Evolutionary conservation across 169 alveolate species (phyloP).

Genomic region (Plasmodium coatneyi): DNA sequence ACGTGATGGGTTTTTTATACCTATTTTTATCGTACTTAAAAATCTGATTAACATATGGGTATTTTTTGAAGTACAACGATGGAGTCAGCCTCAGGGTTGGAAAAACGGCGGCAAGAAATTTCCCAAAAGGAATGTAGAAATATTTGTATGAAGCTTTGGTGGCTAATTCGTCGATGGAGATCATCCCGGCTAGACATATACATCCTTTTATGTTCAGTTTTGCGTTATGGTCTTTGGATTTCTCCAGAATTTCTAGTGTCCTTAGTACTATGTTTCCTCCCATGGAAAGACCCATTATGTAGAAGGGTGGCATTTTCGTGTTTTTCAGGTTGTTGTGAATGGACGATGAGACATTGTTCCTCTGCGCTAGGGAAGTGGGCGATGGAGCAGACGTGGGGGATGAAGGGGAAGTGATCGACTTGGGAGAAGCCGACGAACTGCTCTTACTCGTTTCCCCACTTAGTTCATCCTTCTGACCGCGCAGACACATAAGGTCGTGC

Average conservation of each 20-base stretch:
- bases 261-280: slow-evolving; percentile 83
- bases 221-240: slow-evolving; percentile 33
- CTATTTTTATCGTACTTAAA: slow-evolving; percentile 64
- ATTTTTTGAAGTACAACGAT: slow-evolving; percentile 7
- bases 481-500: slow-evolving; percentile 17
- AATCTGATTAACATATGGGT: background rate
- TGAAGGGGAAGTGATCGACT: background rate
- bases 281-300: slow-evolving; percentile 82
- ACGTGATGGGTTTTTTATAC: slow-evolving; percentile 32
- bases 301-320: slow-evolving; percentile 57
- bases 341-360: background rate
- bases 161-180: slow-evolving; percentile 69
- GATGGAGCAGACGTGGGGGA: background rate
- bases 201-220: slow-evolving; percentile 77
- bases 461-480: slow-evolving; percentile 1
- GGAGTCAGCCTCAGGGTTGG: slow-evolving; percentile 70
- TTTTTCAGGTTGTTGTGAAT: slow-evolving; percentile 36
- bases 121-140: slow-evolving; percentile 50
- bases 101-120: slow-evolving; percentile 16
- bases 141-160: slow-evolving; percentile 16
- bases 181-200: slow-evolving; percentile 81
- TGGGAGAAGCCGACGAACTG: background rate
- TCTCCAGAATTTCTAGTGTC: slow-evolving; percentile 56
- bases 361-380: background rate
- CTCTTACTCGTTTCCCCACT: background rate